Evolutionary conservation across 225 moss, liverwort and hornwort genomes (phyloP).

Genomic region (Physcomitrellopsis africana): DNA sequence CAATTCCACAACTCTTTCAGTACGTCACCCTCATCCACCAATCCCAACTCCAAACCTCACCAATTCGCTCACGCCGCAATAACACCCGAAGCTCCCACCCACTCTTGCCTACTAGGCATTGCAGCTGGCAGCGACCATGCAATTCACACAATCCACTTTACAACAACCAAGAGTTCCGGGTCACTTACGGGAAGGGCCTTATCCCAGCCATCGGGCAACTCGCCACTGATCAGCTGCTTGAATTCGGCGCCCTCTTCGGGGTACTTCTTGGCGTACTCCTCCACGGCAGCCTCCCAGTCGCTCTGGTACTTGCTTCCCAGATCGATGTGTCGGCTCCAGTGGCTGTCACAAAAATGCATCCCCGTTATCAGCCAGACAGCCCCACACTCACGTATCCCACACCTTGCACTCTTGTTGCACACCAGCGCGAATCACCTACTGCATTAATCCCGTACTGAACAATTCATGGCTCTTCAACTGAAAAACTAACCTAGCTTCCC

Average conservation of each 20-base stretch:
- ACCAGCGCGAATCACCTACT: not conserved
- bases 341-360: slow-evolving; percentile 36
- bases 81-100: not conserved
- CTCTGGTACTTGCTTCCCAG: slow-evolving; percentile 57
- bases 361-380: not conserved
- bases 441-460: too few relatives aligned
- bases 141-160: not conserved
- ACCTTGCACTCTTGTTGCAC: not conserved
- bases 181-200: slow-evolving; percentile 75
- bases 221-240: slow-evolving; percentile 64
- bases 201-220: slow-evolving; percentile 74
- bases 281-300: slow-evolving; percentile 65
- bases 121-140: too few relatives aligned
- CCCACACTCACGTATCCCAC: not conserved
- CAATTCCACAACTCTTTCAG: too few relatives aligned
- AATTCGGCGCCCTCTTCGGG: slow-evolving; percentile 90
- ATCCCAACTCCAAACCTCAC: not conserved
- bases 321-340: slow-evolving; percentile 80
- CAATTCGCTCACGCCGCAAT: not conserved
- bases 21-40: not conserved
- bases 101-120: too few relatives aligned
- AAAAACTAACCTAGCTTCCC: not conserved
- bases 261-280: slow-evolving; percentile 66
- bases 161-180: too few relatives aligned
- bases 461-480: not conserved